Evolutionary conservation across 306 rosid genomes (phyloP).

Genomic region (Rosa rugosa): DNA sequence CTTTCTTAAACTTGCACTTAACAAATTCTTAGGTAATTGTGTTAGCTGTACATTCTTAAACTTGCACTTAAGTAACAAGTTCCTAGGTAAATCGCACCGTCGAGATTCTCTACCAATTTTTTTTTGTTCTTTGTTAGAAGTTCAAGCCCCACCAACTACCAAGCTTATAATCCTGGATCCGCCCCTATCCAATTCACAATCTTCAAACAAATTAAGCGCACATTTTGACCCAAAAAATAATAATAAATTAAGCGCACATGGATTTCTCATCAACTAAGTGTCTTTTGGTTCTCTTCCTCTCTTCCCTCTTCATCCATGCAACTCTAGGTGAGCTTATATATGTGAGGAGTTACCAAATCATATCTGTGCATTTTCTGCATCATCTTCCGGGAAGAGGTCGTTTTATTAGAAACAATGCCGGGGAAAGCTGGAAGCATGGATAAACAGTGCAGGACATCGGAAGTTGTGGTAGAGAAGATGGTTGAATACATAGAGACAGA

Average conservation of each 20-base stretch:
- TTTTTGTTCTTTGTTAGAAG: too few species aligned
- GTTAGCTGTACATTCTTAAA: too few species aligned
- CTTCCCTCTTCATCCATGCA: conserved; percentile 49
- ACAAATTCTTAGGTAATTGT: too few species aligned
- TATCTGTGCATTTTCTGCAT: conserved; percentile 63
- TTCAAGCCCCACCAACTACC: too few species aligned
- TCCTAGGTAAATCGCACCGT: too few species aligned
- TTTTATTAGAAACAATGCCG: conserved; percentile 54
- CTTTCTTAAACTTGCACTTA: too few species aligned
- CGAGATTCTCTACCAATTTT: too few species aligned
- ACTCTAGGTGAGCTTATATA: conserved; percentile 48
- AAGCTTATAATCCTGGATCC: too few species aligned
- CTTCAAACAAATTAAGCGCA: background rate
- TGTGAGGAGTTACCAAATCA: conserved; percentile 53
- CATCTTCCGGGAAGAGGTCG: conserved; percentile 81
- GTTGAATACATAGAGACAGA: conserved; percentile 61
- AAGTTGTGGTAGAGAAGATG: conserved; percentile 67
- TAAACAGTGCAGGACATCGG: conserved; percentile 67
- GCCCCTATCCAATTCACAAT: background rate
- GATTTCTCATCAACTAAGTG: conserved; percentile 39
- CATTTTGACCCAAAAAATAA: too few species aligned
- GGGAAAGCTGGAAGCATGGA: conserved; percentile 38
- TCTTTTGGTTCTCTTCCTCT: conserved; percentile 37
- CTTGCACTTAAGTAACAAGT: too few species aligned
- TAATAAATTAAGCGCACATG: conserved; percentile 23